Evolutionary conservation across 495 filamentous ascomycete species (phyloP).

Genomic region (Achaetomiella virescens): DNA sequence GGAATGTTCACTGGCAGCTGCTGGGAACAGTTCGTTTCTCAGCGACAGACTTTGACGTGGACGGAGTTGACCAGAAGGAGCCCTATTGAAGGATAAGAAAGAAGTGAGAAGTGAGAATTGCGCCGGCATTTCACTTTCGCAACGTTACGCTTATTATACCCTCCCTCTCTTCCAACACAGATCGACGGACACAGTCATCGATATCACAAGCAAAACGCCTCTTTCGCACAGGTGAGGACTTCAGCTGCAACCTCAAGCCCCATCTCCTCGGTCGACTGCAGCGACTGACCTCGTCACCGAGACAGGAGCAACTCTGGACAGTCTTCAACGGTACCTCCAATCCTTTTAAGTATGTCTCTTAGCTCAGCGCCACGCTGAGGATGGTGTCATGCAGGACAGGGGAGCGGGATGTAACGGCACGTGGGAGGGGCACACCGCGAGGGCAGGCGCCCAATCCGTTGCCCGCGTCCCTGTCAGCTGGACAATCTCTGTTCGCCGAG

Average conservation of each 20-base stretch:
- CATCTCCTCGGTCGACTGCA: not conserved
- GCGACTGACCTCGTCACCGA: not conserved
- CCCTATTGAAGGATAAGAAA: too few species aligned
- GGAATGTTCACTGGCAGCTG: too few species aligned
- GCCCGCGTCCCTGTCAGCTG: constrained; percentile 3
- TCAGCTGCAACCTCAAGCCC: not conserved
- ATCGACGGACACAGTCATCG: not conserved
- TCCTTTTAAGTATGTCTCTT: not conserved
- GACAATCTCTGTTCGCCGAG: not conserved
- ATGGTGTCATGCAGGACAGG: not conserved
- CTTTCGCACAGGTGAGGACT: not conserved
- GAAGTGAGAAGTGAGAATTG: too few species aligned
- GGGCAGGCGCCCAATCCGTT: constrained; percentile 4
- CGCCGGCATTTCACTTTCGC: too few species aligned
- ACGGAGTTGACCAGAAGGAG: too few species aligned
- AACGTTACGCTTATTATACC: too few species aligned
- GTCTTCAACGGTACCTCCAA: not conserved
- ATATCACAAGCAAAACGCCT: not conserved
- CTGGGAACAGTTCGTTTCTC: too few species aligned
- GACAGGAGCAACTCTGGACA: not conserved
- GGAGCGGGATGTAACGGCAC: not conserved
- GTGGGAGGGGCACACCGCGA: not conserved
- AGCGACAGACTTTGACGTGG: too few species aligned
- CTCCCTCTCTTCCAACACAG: too few species aligned
- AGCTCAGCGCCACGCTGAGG: not conserved